Evolutionary conservation across 306 rosid genomes (phyloP).

Genomic region (Dalbergia cochinchinensis): DNA sequence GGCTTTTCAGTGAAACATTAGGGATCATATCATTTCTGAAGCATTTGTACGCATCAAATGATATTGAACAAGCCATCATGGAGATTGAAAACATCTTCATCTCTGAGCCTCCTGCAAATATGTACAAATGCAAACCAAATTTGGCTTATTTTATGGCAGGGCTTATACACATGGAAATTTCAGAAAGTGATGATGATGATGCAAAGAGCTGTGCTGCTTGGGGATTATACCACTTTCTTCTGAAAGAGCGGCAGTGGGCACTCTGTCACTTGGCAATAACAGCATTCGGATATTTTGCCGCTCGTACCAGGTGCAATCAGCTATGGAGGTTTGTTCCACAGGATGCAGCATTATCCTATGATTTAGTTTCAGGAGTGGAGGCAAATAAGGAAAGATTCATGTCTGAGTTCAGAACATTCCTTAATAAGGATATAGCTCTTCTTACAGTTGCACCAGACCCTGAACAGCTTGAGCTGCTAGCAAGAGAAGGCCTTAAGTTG

Average conservation of each 20-base stretch:
- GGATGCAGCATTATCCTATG: slow-evolving; percentile 85
- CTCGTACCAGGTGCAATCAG: slow-evolving; percentile 63
- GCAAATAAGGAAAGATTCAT: slow-evolving; percentile 66
- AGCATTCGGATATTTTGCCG: slow-evolving; percentile 82
- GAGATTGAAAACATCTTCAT: slow-evolving; percentile 75
- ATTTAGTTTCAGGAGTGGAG: slow-evolving; percentile 64
- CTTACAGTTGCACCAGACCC: slow-evolving; percentile 57
- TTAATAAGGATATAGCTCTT: slow-evolving; percentile 77
- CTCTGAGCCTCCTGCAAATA: slow-evolving; percentile 61
- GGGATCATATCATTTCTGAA: slow-evolving; percentile 67
- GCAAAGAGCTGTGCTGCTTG: slow-evolving; percentile 65
- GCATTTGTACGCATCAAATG: slow-evolving; percentile 62
- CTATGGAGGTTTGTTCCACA: slow-evolving; percentile 88
- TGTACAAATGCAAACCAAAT: slow-evolving; percentile 80
- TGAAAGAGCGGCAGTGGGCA: slow-evolving; percentile 91
- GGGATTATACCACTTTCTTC: slow-evolving; percentile 76
- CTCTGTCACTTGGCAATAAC: slow-evolving; percentile 73
- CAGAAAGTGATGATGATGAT: slow-evolving; percentile 63
- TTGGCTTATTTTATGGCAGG: slow-evolving; percentile 82
- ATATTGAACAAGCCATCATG: slow-evolving; percentile 70
- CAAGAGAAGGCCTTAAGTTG: slow-evolving; percentile 71
- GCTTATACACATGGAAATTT: slow-evolving; percentile 67
- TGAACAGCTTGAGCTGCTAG: slow-evolving; percentile 73
- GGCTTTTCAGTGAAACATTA: slow-evolving; percentile 77
- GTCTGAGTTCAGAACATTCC: slow-evolving; percentile 68